A percentile compares a stretch with the other conserved stretches of the same genome.
These are phyloP conservation scores for Dactylorhiza incarnata DNA, from an alignment of 106 monocot species.

Conservation along the genomic window DNA sequence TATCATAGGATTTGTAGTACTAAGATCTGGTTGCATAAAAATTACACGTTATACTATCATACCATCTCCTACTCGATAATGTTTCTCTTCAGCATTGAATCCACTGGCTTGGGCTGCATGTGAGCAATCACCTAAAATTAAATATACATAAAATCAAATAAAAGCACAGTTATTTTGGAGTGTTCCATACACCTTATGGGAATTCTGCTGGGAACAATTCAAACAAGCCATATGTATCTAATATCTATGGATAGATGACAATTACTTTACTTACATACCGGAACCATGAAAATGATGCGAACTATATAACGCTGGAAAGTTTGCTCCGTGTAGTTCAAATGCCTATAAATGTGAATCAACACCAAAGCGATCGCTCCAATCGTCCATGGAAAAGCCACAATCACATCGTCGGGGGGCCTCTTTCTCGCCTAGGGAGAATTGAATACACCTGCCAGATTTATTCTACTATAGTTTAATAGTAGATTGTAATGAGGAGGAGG, in stretches of 20 bases:
- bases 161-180: not conserved
- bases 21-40: slow-evolving; percentile 46
- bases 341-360: slow-evolving; percentile 73
- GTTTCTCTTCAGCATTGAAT: no score
- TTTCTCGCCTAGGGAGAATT: no score
- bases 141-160: not conserved
- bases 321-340: slow-evolving; percentile 94
- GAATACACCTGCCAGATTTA: no score
- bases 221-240: not conserved
- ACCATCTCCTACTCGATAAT: no score
- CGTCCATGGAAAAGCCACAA: slow-evolving; percentile 73
- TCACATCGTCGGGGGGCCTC: no score
- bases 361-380: slow-evolving; percentile 62
- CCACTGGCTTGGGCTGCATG: no score
- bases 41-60: not conserved
- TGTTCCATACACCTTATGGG: not conserved
- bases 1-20: slow-evolving; percentile 36
- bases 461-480: no score
- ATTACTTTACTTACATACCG: slow-evolving; percentile 30
- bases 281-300: slow-evolving; percentile 99
- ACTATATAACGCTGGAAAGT: slow-evolving; percentile 95
- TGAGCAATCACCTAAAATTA: no score
- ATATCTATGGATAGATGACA: not conserved
- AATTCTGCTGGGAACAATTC: not conserved
- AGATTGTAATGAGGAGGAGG: no score